Evolutionary conservation across 805 yeast genomes (phyloP).

Genomic region (Yarrowia bubula): DNA sequence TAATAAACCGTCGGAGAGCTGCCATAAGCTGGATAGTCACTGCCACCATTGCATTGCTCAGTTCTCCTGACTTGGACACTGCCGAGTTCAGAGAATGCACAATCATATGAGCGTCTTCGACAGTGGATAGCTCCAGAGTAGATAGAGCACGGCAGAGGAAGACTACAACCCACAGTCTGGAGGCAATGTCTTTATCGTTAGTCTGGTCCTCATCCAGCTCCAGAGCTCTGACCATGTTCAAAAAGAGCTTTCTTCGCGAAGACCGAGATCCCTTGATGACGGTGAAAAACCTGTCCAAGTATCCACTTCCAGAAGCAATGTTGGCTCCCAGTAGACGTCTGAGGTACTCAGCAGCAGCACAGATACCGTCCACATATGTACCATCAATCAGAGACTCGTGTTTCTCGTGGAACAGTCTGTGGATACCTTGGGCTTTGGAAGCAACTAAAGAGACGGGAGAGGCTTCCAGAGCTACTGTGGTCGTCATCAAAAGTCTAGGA

Average conservation of each 20-base stretch:
- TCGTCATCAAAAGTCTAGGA: conserved; percentile 67
- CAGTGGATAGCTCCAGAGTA: conserved; percentile 42
- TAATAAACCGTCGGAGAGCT: conserved; percentile 25
- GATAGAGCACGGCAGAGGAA: conserved; percentile 46
- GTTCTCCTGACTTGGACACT: conserved; percentile 44
- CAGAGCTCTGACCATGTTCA: conserved; percentile 40
- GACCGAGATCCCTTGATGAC: conserved; percentile 45
- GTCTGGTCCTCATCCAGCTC: conserved; percentile 36
- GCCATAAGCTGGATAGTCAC: conserved; percentile 27
- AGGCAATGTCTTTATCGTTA: conserved; percentile 30
- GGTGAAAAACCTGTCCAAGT: conserved; percentile 45
- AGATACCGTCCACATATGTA: conserved; percentile 62
- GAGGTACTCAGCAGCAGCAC: conserved; percentile 51
- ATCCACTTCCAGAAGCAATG: conserved; percentile 35
- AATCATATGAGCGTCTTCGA: conserved; percentile 54
- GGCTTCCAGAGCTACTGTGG: conserved; percentile 66
- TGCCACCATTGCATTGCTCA: conserved; percentile 1
- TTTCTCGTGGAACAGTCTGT: conserved; percentile 56
- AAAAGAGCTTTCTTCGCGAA: conserved; percentile 46
- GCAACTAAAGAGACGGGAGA: conserved; percentile 48
- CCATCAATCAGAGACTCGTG: conserved; percentile 71
- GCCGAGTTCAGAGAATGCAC: conserved; percentile 47
- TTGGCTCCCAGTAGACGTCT: conserved; percentile 36
- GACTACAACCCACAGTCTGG: conserved; percentile 37
- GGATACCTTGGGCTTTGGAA: conserved; percentile 51